Evolutionary conservation across 2,329 filamentous ascomycete genomes (phyloP).

Genomic region (Dactylellina parvicollis): DNA sequence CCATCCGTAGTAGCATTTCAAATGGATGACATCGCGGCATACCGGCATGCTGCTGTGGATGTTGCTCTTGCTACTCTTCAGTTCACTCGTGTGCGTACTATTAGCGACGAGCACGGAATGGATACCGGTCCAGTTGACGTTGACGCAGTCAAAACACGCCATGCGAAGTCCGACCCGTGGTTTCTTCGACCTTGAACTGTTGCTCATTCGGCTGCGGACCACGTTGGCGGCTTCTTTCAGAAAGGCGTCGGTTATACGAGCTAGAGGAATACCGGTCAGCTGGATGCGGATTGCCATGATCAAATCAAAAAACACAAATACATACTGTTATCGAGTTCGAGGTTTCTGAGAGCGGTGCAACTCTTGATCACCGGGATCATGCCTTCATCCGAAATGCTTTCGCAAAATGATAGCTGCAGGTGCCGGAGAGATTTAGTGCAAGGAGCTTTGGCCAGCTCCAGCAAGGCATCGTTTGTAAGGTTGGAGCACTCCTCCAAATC

Average conservation of each 20-base stretch:
- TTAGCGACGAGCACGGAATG: slow-evolving; percentile 88
- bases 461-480: slow-evolving; percentile 78
- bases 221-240: slow-evolving; percentile 85
- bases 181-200: slow-evolving; percentile 49
- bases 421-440: slow-evolving; percentile 78
- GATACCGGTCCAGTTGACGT: slow-evolving; percentile 91
- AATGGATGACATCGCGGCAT: slow-evolving; percentile 81
- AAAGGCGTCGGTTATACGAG: slow-evolving; percentile 84
- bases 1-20: slow-evolving; percentile 96
- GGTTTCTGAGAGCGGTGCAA: slow-evolving; percentile 73
- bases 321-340: slow-evolving; percentile 86
- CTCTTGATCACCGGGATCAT: slow-evolving; percentile 83
- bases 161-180: slow-evolving; percentile 74
- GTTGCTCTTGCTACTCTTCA: slow-evolving; percentile 58
- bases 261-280: slow-evolving; percentile 29
- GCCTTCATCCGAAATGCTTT: slow-evolving; percentile 81
- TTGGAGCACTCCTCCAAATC: slow-evolving; percentile 86
- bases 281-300: too few relatives aligned
- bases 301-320: not conserved
- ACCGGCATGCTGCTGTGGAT: slow-evolving; percentile 62
- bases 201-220: slow-evolving; percentile 69
- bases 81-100: slow-evolving; percentile 71
- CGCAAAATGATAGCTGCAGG: slow-evolving; percentile 89
- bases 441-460: slow-evolving; percentile 78
- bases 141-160: slow-evolving; percentile 88